A percentile compares a stretch with the other conserved stretches of the same genome.
Evolutionary conservation across 768 basidiomycete genomes (phyloP).

Genomic region (Termitomyces sp.): DNA sequence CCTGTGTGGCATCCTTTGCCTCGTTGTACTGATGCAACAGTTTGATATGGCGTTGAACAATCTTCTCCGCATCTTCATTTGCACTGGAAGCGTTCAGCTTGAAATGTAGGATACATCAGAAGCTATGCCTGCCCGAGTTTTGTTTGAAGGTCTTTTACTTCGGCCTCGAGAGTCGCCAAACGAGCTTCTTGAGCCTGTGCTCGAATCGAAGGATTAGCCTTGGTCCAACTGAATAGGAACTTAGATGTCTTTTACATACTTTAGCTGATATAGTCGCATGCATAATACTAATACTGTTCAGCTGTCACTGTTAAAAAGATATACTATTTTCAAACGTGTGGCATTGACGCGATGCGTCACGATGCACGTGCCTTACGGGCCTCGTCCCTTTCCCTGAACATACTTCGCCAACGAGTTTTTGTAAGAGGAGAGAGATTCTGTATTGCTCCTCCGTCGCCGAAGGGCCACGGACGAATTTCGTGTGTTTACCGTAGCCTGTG

Average conservation of each 20-base stretch:
- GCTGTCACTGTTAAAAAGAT: too few relatives aligned
- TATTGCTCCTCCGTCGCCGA: neutral
- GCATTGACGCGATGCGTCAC: too few relatives aligned
- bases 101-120: neutral
- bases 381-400: too few relatives aligned
- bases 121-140: conserved; percentile 20
- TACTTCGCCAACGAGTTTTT: too few relatives aligned
- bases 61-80: conserved; percentile 21
- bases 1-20: conserved; percentile 81
- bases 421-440: neutral
- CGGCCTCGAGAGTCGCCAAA: conserved; percentile 18
- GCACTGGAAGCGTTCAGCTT: conserved; percentile 11
- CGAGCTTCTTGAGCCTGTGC: conserved; percentile 22
- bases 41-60: conserved; percentile 59
- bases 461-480: too few relatives aligned
- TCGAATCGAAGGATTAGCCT: neutral
- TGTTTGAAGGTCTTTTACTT: conserved; percentile 22
- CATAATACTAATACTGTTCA: conserved; percentile 15
- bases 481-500: conserved; percentile 20
- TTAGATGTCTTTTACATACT: conserved; percentile 7
- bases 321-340: too few relatives aligned
- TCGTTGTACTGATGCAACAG: conserved; percentile 76
- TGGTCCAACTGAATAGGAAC: neutral
- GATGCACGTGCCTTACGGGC: too few relatives aligned
- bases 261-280: conserved; percentile 22